Evolutionary conservation across 805 yeast species (phyloP).

Genomic region (Candida patagonica): DNA sequence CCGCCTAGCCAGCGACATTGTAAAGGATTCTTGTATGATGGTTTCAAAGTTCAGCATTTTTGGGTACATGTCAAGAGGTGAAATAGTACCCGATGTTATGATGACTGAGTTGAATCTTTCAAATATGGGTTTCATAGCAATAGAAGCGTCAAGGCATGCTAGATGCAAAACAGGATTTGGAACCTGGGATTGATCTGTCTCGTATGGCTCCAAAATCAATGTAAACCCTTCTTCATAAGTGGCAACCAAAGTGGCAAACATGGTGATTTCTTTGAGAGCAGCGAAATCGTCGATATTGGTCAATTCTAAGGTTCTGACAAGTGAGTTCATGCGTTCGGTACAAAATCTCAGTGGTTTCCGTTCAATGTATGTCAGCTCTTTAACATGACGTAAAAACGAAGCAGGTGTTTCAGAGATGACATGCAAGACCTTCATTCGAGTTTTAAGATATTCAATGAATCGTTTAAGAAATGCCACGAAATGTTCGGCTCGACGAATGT

Average conservation of each 20-base stretch:
- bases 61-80: constrained; percentile 98
- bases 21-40: constrained; percentile 85
- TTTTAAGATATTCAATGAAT: constrained; percentile 87
- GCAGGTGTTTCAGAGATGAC: constrained; percentile 97
- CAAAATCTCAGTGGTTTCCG: constrained; percentile 86
- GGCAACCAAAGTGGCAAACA: constrained; percentile 91
- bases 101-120: constrained; percentile 87
- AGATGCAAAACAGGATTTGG: constrained; percentile 93
- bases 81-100: constrained; percentile 95
- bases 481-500: constrained; percentile 94
- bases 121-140: constrained; percentile 94
- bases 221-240: constrained; percentile 92
- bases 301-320: constrained; percentile 84
- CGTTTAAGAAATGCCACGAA: constrained; percentile 88
- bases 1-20: constrained; percentile 89
- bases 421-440: constrained; percentile 95
- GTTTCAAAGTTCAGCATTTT: constrained; percentile 91
- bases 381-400: constrained; percentile 84
- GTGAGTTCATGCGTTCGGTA: constrained; percentile 77
- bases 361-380: constrained; percentile 88
- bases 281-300: constrained; percentile 83
- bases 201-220: constrained; percentile 89
- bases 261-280: constrained; percentile 90
- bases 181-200: constrained; percentile 88
- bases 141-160: constrained; percentile 94